Conservation (phyloP, 2,329 filamentous ascomycete species). For the Trichoderma guizhouense region DNA sequence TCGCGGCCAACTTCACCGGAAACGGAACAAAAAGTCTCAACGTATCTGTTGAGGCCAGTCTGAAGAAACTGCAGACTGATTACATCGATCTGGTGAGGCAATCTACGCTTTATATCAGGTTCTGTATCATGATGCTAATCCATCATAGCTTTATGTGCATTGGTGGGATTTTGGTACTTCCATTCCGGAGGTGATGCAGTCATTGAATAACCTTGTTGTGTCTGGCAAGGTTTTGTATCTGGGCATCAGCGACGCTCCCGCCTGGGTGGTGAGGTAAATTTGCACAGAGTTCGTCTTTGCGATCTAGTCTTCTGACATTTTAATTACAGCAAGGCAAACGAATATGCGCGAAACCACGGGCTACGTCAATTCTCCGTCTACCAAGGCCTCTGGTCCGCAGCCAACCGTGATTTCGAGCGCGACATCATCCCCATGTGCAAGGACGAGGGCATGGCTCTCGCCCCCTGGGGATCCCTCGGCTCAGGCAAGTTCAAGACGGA, state of each 20-base stretch:
- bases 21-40: slow-evolving; percentile 62
- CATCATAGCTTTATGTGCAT: slow-evolving; percentile 53
- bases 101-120: background rate
- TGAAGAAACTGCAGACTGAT: slow-evolving; percentile 60
- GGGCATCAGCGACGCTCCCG: slow-evolving; percentile 65
- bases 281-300: too few species aligned
- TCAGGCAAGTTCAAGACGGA: slow-evolving; percentile 46
- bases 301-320: background rate
- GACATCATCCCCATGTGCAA: slow-evolving; percentile 45
- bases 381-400: slow-evolving; percentile 42
- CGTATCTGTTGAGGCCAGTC: slow-evolving; percentile 51
- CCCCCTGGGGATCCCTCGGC: slow-evolving; percentile 57
- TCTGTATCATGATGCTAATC: background rate
- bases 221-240: slow-evolving; percentile 63
- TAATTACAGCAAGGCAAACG: slow-evolving; percentile 53
- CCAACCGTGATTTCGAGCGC: slow-evolving; percentile 39
- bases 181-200: slow-evolving; percentile 66
- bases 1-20: slow-evolving; percentile 53
- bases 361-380: slow-evolving; percentile 62
- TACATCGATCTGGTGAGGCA: slow-evolving; percentile 62
- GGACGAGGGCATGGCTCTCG: slow-evolving; percentile 48
- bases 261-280: slow-evolving; percentile 58
- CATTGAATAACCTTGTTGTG: slow-evolving; percentile 57
- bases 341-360: slow-evolving; percentile 68
- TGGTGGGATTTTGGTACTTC: slow-evolving; percentile 69